A percentile compares a stretch with the other conserved stretches of the same genome.
These are phyloP conservation scores for Erythrobasidium hasegawianum DNA, from an alignment of 1,284 basidiomycete genomes.

Conservation along the genomic window DNA sequence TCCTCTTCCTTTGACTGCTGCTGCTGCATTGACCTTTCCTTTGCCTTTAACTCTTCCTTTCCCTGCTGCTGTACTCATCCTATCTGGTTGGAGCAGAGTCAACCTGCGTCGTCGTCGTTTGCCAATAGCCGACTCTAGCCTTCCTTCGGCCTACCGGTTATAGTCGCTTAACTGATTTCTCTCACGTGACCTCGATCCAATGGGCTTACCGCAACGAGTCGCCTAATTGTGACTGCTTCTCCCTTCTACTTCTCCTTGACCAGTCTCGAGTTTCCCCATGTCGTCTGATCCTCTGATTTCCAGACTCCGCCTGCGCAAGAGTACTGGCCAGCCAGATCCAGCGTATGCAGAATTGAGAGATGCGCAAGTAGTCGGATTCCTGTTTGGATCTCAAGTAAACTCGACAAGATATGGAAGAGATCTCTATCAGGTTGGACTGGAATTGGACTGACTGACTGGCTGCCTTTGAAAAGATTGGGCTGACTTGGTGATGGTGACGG, in stretches of 20 bases:
- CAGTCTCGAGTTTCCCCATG: no score
- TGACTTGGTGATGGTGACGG: no score
- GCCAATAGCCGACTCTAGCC: background rate
- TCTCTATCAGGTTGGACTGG: constrained; percentile 19
- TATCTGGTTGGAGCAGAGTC: background rate
- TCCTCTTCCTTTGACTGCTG: constrained; percentile 20
- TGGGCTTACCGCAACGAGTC: no score
- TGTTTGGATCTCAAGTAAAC: constrained; percentile 29
- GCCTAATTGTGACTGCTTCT: no score
- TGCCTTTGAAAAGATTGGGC: no score
- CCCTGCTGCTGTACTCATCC: constrained; percentile 14
- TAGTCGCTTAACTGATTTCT: no score
- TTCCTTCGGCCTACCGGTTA: background rate
- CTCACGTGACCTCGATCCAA: no score
- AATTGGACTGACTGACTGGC: no score
- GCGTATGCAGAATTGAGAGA: constrained; percentile 20
- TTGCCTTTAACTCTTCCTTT: constrained; percentile 4
- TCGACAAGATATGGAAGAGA: background rate
- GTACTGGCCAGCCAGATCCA: constrained; percentile 5
- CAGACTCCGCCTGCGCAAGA: constrained; percentile 20
- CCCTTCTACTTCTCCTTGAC: no score
- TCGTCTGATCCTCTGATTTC: constrained; percentile 13
- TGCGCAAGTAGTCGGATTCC: constrained; percentile 25
- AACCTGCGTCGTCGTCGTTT: no score
- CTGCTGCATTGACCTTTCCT: constrained; percentile 17